These are phyloP conservation scores for Nymphaea colorata DNA, from an alignment of 164 flowering plant genomes.

Conservation along the genomic window DNA sequence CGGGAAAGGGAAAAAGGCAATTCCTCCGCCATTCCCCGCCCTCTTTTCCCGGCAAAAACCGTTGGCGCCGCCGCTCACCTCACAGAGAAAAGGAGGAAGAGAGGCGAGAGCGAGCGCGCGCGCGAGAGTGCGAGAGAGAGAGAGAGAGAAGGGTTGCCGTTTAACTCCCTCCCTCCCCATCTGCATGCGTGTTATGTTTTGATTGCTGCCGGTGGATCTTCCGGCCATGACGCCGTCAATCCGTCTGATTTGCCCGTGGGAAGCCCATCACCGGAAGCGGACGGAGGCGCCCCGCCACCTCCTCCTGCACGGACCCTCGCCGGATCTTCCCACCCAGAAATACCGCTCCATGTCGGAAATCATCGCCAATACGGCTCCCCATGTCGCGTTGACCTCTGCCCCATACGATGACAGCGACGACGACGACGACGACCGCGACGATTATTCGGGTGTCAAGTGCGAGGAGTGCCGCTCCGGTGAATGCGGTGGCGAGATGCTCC, in stretches of 20 bases:
- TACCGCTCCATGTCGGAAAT: constrained; percentile 36
- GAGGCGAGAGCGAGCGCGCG: too few relatives aligned
- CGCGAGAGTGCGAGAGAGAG: not conserved
- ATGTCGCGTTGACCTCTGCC: not conserved
- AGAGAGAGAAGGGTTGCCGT: not conserved
- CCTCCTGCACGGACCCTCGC: not conserved
- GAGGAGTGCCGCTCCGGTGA: constrained; percentile 56
- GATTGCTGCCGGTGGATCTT: not conserved
- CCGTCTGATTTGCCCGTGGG: not conserved
- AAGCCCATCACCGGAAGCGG: constrained; percentile 4
- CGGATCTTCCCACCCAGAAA: constrained; percentile 22
- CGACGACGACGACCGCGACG: constrained; percentile 5
- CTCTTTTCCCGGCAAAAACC: not conserved
- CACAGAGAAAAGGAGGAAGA: not conserved
- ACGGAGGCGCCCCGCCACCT: constrained; percentile 21
- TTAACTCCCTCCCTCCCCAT: not conserved
- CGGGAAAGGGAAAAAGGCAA: not conserved
- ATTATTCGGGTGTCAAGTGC: constrained; percentile 23
- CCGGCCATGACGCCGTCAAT: not conserved
- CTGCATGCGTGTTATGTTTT: not conserved
- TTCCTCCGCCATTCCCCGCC: not conserved
- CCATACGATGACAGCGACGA: constrained; percentile 8
- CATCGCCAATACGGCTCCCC: constrained; percentile 23
- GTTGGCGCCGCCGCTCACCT: not conserved
- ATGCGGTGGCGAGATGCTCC: constrained; percentile 33